These are phyloP conservation scores for Schizothecium vesticola DNA, from an alignment of 495 filamentous ascomycete species.

Conservation along the genomic window DNA sequence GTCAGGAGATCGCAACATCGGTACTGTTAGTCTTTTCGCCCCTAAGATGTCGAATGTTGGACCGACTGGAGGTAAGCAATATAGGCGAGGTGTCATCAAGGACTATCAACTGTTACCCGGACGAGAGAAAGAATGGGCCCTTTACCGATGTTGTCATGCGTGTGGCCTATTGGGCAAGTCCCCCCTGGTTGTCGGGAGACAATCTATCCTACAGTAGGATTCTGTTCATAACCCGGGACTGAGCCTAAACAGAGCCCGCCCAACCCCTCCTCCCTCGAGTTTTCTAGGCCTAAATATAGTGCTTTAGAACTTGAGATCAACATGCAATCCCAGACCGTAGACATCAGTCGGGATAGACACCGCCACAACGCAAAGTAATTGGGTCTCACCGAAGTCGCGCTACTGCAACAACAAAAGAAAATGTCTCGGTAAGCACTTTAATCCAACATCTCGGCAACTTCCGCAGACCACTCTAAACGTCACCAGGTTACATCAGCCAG, in stretches of 20 bases:
- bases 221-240: background rate
- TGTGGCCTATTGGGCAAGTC: background rate
- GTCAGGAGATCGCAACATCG: background rate
- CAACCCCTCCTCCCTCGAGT: background rate
- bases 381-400: background rate
- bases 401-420: background rate
- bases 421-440: background rate
- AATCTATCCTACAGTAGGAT: background rate
- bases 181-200: background rate
- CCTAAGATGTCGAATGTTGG: background rate
- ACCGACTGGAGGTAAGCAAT: constrained; percentile 1
- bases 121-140: background rate
- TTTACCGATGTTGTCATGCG: background rate
- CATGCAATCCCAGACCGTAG: background rate
- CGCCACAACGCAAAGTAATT: background rate
- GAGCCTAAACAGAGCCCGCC: background rate
- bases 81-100: background rate
- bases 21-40: background rate
- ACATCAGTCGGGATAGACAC: background rate
- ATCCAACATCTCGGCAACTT: background rate
- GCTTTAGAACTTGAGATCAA: background rate
- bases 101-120: background rate
- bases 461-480: background rate
- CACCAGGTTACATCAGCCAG: background rate
- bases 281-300: background rate